Evolutionary conservation across 345 rosid species (phyloP).

Genomic region (Syzygium aqueum): DNA sequence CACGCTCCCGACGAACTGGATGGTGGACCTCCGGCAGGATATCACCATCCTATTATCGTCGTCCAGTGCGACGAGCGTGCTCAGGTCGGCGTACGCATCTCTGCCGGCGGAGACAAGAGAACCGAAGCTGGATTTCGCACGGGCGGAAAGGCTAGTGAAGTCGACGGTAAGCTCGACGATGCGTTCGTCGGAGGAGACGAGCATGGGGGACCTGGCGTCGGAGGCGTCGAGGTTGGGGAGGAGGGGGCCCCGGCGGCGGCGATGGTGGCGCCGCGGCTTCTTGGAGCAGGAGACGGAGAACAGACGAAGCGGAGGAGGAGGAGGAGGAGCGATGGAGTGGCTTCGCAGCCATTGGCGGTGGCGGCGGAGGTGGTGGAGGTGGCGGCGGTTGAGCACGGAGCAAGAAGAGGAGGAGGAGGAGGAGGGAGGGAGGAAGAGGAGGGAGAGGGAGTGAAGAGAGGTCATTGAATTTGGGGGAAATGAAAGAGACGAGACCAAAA

Average conservation of each 20-base stretch:
- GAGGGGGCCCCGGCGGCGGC: conserved; percentile 2
- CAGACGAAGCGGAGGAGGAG: background rate
- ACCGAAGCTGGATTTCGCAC: background rate
- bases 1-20: conserved; percentile 46
- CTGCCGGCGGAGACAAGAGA: conserved; percentile 30
- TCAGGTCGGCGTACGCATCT: conserved; percentile 55
- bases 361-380: no score
- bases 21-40: conserved; percentile 57
- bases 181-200: conserved; percentile 17
- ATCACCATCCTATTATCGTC: conserved; percentile 33
- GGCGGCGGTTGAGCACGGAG: background rate
- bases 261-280: conserved; percentile 4
- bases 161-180: conserved; percentile 29
- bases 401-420: conserved; percentile 1
- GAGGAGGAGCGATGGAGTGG: conserved; percentile 13
- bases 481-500: background rate
- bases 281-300: conserved; percentile 21
- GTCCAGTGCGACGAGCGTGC: conserved; percentile 38
- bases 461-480: background rate
- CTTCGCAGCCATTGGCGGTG: conserved; percentile 5
- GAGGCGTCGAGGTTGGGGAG: background rate
- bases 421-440: background rate
- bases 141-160: background rate
- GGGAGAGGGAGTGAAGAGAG: background rate
- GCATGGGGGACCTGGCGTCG: conserved; percentile 3